Conservation (phyloP, 441 rosid species). For the Gossypium aridum region DNA sequence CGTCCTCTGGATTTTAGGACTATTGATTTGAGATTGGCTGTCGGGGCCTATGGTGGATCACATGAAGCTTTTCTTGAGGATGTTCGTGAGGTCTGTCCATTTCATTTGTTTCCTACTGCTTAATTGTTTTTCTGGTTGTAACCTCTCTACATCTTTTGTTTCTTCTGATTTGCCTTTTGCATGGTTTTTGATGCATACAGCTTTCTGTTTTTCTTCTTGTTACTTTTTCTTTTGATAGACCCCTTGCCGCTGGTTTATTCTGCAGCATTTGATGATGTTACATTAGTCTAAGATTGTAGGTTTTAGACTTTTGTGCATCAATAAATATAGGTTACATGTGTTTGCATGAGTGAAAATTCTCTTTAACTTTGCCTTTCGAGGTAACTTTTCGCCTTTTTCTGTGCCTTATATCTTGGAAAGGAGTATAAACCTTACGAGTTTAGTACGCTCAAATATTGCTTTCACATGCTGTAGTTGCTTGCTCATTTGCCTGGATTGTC, state of each 20-base stretch:
- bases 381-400: not conserved
- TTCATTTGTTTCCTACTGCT: not conserved
- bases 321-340: not conserved
- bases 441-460: not conserved
- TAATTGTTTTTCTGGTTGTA: constrained; percentile 6
- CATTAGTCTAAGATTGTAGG: not conserved
- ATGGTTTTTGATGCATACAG: not conserved
- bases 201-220: not conserved
- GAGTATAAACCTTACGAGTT: not conserved
- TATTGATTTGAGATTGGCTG: constrained; percentile 91
- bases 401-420: not conserved
- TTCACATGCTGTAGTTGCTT: constrained; percentile 2
- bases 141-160: constrained; percentile 4
- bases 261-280: not conserved
- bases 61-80: constrained; percentile 93
- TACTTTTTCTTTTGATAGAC: not conserved
- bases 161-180: constrained; percentile 4
- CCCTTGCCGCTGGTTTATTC: not conserved
- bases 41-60: constrained; percentile 86
- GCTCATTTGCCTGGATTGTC: not conserved
- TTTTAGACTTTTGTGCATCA: not conserved
- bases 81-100: constrained; percentile 77
- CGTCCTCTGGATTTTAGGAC: constrained; percentile 98
- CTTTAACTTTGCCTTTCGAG: constrained; percentile 1
- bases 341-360: constrained; percentile 1